A percentile compares a stretch with the other conserved stretches of the same genome.
Conservation (phyloP, 305 asterid species). For the Fraxinus latifolia region DNA sequence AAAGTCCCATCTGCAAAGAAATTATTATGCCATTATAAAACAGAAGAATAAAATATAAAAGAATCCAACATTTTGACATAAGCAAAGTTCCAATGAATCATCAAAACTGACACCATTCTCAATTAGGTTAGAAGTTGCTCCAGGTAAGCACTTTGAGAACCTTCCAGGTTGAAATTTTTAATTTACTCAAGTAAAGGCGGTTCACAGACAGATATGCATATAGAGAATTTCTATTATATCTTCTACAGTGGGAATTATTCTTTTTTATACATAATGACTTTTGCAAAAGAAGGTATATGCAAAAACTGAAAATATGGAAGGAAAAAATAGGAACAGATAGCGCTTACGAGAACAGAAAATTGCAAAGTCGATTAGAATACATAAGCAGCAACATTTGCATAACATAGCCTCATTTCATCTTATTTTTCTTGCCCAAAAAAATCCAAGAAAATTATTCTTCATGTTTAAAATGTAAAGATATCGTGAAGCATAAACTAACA, state of each 20-base stretch:
- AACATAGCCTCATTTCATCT: neutral
- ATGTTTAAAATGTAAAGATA: constrained; percentile 9
- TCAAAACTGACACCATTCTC: constrained; percentile 15
- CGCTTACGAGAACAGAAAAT: neutral
- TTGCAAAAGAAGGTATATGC: constrained; percentile 11
- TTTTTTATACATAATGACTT: constrained; percentile 1
- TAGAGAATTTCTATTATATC: neutral
- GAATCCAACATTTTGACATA: constrained; percentile 4
- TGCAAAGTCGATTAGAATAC: constrained; percentile 11
- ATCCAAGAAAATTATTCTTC: constrained; percentile 13
- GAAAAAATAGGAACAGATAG: neutral
- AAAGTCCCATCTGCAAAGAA: constrained; percentile 88
- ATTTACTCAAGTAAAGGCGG: neutral
- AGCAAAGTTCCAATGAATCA: constrained; percentile 11
- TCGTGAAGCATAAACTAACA: constrained; percentile 17
- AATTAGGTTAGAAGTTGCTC: constrained; percentile 13
- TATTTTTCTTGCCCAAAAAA: neutral
- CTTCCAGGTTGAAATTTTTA: constrained; percentile 6
- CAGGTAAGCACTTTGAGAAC: constrained; percentile 5
- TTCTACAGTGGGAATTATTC: neutral
- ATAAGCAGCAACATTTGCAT: constrained; percentile 1
- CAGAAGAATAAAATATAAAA: neutral
- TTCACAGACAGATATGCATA: neutral
- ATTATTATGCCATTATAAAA: constrained; percentile 13
- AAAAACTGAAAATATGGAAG: neutral